These are phyloP conservation scores for Scutellaria galericulata DNA, from an alignment of 257 asterid genomes.

Conservation along the genomic window DNA sequence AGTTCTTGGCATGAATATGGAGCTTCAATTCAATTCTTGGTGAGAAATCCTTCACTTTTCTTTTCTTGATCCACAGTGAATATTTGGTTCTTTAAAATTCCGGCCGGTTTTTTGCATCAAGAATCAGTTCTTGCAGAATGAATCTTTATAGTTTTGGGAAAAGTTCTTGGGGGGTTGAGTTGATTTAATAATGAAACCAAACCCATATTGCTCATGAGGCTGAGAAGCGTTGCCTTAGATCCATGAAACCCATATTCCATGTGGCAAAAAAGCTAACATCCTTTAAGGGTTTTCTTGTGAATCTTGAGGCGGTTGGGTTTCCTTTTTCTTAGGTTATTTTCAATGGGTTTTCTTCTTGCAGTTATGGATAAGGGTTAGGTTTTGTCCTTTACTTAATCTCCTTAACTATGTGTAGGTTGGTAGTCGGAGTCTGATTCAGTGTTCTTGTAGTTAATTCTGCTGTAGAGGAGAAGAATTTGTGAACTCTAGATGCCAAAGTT, in stretches of 20 bases:
- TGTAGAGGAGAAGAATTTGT: constrained; percentile 38
- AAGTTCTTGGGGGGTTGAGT: constrained; percentile 34
- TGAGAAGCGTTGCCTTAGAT: constrained; percentile 65
- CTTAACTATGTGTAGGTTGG: constrained; percentile 52
- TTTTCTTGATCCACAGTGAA: constrained; percentile 24
- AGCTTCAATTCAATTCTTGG: constrained; percentile 43
- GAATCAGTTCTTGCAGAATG: constrained; percentile 43
- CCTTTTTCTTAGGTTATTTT: constrained; percentile 46
- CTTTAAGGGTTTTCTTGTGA: constrained; percentile 63
- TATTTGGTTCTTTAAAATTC: constrained; percentile 21
- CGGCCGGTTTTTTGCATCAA: not conserved
- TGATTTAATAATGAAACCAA: constrained; percentile 19
- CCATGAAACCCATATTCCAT: constrained; percentile 72
- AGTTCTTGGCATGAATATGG: constrained; percentile 39
- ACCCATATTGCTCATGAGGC: constrained; percentile 50
- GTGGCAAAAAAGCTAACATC: constrained; percentile 60
- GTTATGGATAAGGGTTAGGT: constrained; percentile 55
- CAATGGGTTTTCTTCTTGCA: constrained; percentile 41
- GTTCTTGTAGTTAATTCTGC: constrained; percentile 39
- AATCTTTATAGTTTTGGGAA: constrained; percentile 41
- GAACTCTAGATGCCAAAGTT: constrained; percentile 26
- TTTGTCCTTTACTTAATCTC: constrained; percentile 45
- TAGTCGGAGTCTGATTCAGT: constrained; percentile 45
- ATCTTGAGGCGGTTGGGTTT: constrained; percentile 46
- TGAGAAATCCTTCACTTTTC: constrained; percentile 42